phyloP scores from a whole-genome alignment of 169 alveolate genomes.

The Plasmodium falciparum region DNA sequence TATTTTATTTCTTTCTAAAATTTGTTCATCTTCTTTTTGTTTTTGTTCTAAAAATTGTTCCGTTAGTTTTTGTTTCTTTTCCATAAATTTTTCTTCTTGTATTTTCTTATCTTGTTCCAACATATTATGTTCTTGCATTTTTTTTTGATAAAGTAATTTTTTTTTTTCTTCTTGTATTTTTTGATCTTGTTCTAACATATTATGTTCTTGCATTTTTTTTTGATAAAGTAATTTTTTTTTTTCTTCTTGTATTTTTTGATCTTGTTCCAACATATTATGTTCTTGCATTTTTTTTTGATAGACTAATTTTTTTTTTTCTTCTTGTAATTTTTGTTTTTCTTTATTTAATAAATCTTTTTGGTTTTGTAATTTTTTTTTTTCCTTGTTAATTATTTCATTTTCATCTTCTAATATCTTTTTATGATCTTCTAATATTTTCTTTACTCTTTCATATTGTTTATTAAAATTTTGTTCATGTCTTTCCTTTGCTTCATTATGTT shows the following conservation, averaged over 20 bases:
- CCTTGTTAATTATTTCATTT: constrained; percentile 1
- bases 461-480: not conserved
- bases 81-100: constrained; percentile 7
- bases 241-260: constrained; percentile 4
- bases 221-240: constrained; percentile 2
- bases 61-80: not conserved
- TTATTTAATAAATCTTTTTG: not conserved
- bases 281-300: not conserved
- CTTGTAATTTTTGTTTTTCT: constrained; percentile 6
- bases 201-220: not conserved
- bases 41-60: not conserved
- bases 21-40: not conserved
- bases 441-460: not conserved
- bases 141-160: constrained; percentile 4
- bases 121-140: not conserved
- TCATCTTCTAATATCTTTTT: not conserved
- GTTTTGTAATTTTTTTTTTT: not conserved
- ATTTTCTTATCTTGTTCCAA: not conserved
- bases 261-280: not conserved
- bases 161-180: constrained; percentile 9
- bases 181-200: not conserved
- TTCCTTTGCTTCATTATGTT: not conserved
- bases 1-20: not conserved
- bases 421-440: not conserved
- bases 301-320: constrained; percentile 6